phyloP scores from a whole-genome alignment of 202 grass and related monocot species.

The Miscanthus sacchariflorus region DNA sequence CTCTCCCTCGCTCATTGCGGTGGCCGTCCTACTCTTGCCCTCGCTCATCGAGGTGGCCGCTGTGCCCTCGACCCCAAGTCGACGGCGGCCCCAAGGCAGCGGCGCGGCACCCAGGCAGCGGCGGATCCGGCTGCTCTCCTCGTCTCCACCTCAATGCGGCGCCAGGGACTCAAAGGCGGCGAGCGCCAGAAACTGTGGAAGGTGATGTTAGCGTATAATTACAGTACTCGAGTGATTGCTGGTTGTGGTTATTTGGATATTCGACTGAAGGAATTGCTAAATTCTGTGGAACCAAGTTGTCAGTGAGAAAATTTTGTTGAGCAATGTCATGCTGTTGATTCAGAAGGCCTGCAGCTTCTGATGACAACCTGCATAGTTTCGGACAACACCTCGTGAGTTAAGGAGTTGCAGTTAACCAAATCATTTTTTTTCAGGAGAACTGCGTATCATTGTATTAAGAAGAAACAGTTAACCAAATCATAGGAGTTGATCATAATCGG shows the following conservation, averaged over 20 bases:
- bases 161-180: no score
- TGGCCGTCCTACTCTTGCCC: no score
- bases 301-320: slow-evolving; percentile 47
- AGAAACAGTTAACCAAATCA: background rate
- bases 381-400: background rate
- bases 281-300: slow-evolving; percentile 56
- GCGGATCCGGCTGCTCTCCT: no score
- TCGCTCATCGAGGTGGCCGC: no score
- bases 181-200: background rate
- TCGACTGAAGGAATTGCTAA: slow-evolving; percentile 47
- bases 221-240: slow-evolving; percentile 57
- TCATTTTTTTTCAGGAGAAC: background rate
- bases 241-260: slow-evolving; percentile 49
- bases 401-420: background rate
- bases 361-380: slow-evolving; percentile 64
- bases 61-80: no score
- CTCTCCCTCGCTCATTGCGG: no score
- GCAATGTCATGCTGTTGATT: slow-evolving; percentile 59
- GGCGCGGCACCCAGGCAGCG: no score
- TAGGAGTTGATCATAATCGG: no score
- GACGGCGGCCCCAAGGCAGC: no score
- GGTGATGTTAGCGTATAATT: slow-evolving; percentile 27
- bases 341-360: slow-evolving; percentile 52
- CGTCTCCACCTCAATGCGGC: no score
- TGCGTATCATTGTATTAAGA: no score